Evolutionary conservation across 2,329 filamentous ascomycete species (phyloP).

Genomic region (Botryotinia calthae): DNA sequence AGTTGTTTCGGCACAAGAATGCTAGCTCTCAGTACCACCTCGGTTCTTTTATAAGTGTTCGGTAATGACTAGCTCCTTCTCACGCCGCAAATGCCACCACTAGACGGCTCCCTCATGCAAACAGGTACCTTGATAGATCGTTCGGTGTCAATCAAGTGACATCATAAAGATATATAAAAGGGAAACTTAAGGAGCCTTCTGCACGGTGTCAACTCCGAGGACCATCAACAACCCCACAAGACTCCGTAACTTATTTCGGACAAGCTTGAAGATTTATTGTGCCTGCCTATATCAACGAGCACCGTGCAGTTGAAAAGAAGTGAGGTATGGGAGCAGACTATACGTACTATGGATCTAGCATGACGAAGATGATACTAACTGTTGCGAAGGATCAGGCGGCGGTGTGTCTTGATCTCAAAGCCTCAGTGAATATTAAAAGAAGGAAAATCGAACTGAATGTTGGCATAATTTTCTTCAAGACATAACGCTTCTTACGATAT

Average conservation of each 20-base stretch:
- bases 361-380: background rate
- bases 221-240: background rate
- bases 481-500: background rate
- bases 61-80: background rate
- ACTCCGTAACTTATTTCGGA: background rate
- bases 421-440: background rate
- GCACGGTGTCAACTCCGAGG: no score
- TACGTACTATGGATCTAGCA: background rate
- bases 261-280: background rate
- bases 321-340: no score
- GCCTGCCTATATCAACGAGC: background rate
- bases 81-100: background rate
- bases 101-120: background rate
- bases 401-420: background rate
- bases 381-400: background rate
- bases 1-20: background rate
- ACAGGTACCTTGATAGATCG: no score
- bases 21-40: background rate
- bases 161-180: background rate
- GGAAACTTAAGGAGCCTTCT: background rate
- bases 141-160: background rate
- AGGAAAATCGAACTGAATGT: background rate
- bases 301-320: background rate
- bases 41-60: background rate
- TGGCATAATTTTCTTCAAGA: background rate